Base-by-base conservation (phyloP, 108 stramenopile genomes). In the Cyclotella baltica region DNA sequence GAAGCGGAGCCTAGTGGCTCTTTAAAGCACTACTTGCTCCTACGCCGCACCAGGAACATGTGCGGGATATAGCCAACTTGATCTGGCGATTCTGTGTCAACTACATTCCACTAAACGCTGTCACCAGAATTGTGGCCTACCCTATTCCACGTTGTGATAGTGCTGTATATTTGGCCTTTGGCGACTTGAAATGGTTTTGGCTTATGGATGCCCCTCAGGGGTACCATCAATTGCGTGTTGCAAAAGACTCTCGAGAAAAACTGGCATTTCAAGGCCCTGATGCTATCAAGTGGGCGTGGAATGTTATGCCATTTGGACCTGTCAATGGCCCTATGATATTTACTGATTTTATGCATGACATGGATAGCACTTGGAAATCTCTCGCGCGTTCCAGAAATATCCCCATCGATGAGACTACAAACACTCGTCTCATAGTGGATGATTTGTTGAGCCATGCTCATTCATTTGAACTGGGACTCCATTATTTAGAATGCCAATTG, bases 21-120 rank as follows among this genome's bases (percentile, higher is more conserved):
- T 55, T 55, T 55, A 55, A 55, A 55, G 53, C 22, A 10, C n/a
- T 55, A 6, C 53, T 55, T 19, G 53, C 53, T 19, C 53, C 53
- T n/a, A 55, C 10, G n/a, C n/a, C n/a, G n/a, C n/a, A n/a, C n/a
- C n/a, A n/a, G n/a, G n/a, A n/a, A n/a, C n/a, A n/a, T n/a, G 22
- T n/a, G 5, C 10, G 5, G 53, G 15, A 55, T n/a, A 55, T 55
- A 19, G 22, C 10, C 16, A 6, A 55, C n/a, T 55, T 22, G 15
- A n/a, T 55, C 20, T 55, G 22, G 53, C 20, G 53, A 22, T 55
- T 55, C n/a, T n/a, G n/a, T n/a, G n/a, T n/a, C n/a, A n/a, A n/a
- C n/a, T n/a, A n/a, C n/a, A n/a, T n/a, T n/a, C 53, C 53, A 5
- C 18, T 23, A 22, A 55, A 55, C 20, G 20, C 18, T 19, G 53